Base-by-base conservation (phyloP, 1,139 yeast species). In the Lodderomyces parapsilosis region DNA sequence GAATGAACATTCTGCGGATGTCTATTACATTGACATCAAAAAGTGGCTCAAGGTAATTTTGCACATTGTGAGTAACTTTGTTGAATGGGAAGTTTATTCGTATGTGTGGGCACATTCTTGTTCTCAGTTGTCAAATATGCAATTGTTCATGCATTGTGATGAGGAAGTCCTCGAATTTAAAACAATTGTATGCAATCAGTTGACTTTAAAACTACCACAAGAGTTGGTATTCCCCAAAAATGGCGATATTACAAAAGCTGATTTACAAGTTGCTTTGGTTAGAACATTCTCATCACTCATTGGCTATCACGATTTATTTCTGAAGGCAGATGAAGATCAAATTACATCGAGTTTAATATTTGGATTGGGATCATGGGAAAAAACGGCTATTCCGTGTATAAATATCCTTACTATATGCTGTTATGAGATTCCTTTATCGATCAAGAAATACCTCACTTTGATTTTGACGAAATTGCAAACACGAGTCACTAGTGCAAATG, bases 371-470 rank as follows among this genome's bases (percentile, higher is more conserved):
- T 81, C 90, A 2, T 85, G 93, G 86, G 91, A 87, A 48, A 80
- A 78, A 49, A 80, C 95, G 0, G 88, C 91, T 0, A 78, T 85
- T 28, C 90, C 94, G 1, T 81, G 90, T 53, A 77, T 89, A 39
- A 90, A 88, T 53, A 83, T 85, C 23, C 66, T 89, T 47, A 80
- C 87, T 0, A 76, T 86, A 1, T 85, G 94, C 51, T 86, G 95
- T 59, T 86, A 86, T 57, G 96, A 87, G 56, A 72, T 86, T 39
- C 95, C 96, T 0, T 59, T 76, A 14, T 83, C 94, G 0, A 73
- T 88, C 43, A 86, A 85, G 59, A 83, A 83, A 54, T 84, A 70
- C 51, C 60, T 89, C 40, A 74, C 85, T 4, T 80, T 78, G 15
- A 81, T 88, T 9, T 68, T 89, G 49, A 78, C 84, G 11, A 80